Conservation (phyloP, 805 yeast genomes). For the Kregervanrija pseudodelftensis region DNA sequence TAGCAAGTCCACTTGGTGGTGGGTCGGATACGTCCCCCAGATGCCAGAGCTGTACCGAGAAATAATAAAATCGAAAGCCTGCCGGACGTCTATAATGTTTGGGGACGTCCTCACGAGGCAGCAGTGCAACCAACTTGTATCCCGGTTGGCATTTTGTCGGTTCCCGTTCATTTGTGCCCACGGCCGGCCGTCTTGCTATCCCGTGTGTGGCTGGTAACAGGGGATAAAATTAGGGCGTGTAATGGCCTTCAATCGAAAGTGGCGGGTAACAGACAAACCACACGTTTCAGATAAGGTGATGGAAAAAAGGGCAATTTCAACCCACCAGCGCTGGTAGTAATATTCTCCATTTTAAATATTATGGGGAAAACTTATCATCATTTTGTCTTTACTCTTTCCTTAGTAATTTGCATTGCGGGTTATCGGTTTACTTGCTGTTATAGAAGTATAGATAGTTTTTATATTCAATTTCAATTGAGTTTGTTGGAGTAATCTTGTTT, state of each 20-base stretch:
- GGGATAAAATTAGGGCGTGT: no score
- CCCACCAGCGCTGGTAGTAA: no score
- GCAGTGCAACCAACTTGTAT: constrained; percentile 41
- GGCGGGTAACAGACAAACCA: no score
- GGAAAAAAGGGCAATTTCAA: no score
- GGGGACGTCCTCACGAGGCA: constrained; percentile 42
- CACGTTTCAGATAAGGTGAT: no score
- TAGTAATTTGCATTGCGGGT: neutral
- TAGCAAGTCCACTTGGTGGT: constrained; percentile 1
- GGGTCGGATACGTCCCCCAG: constrained; percentile 16
- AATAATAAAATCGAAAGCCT: constrained; percentile 52
- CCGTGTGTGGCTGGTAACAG: constrained; percentile 1
- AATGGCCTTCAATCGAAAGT: no score
- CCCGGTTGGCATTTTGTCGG: constrained; percentile 37
- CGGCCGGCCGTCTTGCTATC: constrained; percentile 57
- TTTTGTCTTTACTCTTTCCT: neutral
- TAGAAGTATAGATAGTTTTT: no score
- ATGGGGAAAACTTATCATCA: neutral
- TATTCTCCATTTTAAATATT: no score
- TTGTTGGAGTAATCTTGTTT: no score
- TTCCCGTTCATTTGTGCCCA: constrained; percentile 81
- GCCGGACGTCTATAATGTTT: constrained; percentile 65
- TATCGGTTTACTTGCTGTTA: neutral
- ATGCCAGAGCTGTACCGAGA: constrained; percentile 49
- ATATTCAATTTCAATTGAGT: no score